Evolutionary conservation across 805 yeast species (phyloP).

Genomic region (Ogataea allantospora): DNA sequence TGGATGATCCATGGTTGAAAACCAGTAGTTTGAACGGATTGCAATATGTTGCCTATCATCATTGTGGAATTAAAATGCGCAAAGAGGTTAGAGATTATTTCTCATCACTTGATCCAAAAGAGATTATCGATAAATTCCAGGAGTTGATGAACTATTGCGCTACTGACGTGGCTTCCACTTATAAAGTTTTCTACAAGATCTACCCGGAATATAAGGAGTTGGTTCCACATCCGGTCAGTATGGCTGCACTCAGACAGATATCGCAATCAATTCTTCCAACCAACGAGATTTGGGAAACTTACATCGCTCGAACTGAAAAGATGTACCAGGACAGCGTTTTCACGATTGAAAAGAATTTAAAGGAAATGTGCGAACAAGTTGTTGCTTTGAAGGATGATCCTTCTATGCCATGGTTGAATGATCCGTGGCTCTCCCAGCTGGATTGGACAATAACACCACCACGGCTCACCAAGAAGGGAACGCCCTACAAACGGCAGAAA

Average conservation of each 20-base stretch:
- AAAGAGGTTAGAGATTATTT: conserved; percentile 70
- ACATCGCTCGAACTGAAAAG: conserved; percentile 65
- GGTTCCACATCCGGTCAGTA: conserved; percentile 93
- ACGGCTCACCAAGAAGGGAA: conserved; percentile 64
- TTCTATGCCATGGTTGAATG: conserved; percentile 46
- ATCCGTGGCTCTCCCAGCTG: conserved; percentile 89
- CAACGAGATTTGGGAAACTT: conserved; percentile 66
- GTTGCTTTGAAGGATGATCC: conserved; percentile 44
- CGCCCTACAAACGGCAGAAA: conserved; percentile 68
- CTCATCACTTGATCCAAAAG: conserved; percentile 49
- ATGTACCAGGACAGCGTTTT: conserved; percentile 58
- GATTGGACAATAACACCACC: conserved; percentile 77
- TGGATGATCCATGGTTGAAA: conserved; percentile 84
- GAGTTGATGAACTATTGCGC: conserved; percentile 79
- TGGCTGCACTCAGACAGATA: conserved; percentile 78
- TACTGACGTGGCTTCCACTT: conserved; percentile 75
- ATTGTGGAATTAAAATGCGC: conserved; percentile 66
- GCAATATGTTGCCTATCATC: conserved; percentile 73
- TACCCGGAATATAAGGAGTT: conserved; percentile 64
- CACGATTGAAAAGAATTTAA: conserved; percentile 57
- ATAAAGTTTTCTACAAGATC: conserved; percentile 60
- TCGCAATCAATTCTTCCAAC: conserved; percentile 80
- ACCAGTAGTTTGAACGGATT: conserved; percentile 77
- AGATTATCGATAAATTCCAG: conserved; percentile 56
- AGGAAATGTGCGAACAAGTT: conserved; percentile 58